Conservation (phyloP, 345 rosid genomes). For the Fremontodendron californicum region DNA sequence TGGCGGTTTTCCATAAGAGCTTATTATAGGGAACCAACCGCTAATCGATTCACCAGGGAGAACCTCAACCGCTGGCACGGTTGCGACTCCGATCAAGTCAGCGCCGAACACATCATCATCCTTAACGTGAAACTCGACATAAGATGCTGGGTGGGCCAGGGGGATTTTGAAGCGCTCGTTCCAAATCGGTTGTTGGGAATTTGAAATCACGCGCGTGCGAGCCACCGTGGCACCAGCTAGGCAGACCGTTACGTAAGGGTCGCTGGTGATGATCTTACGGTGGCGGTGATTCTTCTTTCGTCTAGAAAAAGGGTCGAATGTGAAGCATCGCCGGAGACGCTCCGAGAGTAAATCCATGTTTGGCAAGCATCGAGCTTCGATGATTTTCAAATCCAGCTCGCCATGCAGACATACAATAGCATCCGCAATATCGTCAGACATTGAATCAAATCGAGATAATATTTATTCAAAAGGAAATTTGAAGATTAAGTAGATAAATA, state of each 20-base stretch:
- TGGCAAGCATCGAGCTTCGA: background rate
- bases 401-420: background rate
- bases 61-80: background rate
- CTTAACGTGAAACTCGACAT: background rate
- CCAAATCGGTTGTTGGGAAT: background rate
- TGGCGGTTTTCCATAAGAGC: background rate
- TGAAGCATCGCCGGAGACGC: background rate
- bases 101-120: background rate
- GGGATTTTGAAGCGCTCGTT: background rate
- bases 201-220: background rate
- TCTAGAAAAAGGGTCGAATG: background rate
- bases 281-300: background rate
- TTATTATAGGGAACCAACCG: background rate
- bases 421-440: background rate
- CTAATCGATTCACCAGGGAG: background rate
- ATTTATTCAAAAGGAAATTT: background rate
- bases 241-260: slow-evolving; percentile 62
- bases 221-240: slow-evolving; percentile 55
- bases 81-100: slow-evolving; percentile 49
- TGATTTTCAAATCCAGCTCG: background rate
- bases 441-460: background rate
- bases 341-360: slow-evolving; percentile 4
- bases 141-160: background rate
- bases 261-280: slow-evolving; percentile 2
- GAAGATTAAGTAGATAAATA: background rate